These are phyloP conservation scores for Cocos nucifera DNA, from an alignment of 176 grass and related monocot genomes.

Conservation along the genomic window DNA sequence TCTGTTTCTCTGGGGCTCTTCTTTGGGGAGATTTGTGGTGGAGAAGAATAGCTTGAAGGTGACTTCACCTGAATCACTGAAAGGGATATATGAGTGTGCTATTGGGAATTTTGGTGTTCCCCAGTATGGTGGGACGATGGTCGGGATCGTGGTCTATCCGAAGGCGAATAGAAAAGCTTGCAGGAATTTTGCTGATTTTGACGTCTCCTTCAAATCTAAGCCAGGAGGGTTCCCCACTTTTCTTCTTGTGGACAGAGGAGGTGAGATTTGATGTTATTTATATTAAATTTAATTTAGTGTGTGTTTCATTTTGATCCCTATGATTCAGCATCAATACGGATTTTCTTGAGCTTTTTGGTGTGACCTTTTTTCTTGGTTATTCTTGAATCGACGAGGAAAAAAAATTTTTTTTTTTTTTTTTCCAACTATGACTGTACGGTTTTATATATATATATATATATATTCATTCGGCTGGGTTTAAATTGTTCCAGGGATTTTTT, in stretches of 20 bases:
- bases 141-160: slow-evolving; percentile 75
- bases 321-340: not conserved
- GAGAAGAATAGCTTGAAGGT: slow-evolving; percentile 86
- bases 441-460: no score
- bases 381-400: no score
- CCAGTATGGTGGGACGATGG: slow-evolving; percentile 89
- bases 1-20: slow-evolving; percentile 33
- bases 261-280: slow-evolving; percentile 28
- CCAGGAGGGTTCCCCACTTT: slow-evolving; percentile 75
- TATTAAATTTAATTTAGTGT: not conserved
- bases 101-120: slow-evolving; percentile 93
- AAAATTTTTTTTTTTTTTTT: no score
- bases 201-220: slow-evolving; percentile 76
- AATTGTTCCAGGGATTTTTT: no score
- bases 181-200: slow-evolving; percentile 73
- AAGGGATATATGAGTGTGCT: slow-evolving; percentile 77
- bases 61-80: slow-evolving; percentile 52
- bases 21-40: slow-evolving; percentile 49
- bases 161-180: slow-evolving; percentile 76
- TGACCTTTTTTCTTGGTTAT: no score
- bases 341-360: no score
- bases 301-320: not conserved
- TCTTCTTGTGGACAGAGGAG: slow-evolving; percentile 77
- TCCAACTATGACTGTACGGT: no score
- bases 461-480: no score